phyloP scores from a whole-genome alignment of 2,329 filamentous ascomycete genomes.

The Monosporascus sp. region DNA sequence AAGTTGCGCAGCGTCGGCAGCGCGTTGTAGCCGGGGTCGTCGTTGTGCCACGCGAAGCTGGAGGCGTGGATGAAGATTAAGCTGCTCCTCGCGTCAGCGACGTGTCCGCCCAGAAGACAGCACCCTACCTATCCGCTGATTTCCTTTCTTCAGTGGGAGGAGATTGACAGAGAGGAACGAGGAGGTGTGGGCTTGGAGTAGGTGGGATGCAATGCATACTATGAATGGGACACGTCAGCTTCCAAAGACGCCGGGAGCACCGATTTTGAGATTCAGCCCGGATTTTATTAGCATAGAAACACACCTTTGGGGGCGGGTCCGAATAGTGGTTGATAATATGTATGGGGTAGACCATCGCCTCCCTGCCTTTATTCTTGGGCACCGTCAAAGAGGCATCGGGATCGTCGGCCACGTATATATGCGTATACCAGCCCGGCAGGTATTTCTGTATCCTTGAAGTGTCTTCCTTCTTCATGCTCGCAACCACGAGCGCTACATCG shows the following conservation, averaged over 20 bases:
- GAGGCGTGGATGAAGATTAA: constrained; percentile 22
- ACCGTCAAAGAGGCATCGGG: constrained; percentile 41
- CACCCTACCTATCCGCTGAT: too few relatives aligned
- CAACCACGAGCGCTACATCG: constrained; percentile 27
- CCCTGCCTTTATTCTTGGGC: constrained; percentile 43
- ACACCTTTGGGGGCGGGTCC: constrained; percentile 34
- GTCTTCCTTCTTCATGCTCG: constrained; percentile 24
- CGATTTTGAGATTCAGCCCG: too few relatives aligned
- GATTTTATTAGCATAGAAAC: constrained; percentile 27
- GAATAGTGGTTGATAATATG: constrained; percentile 47
- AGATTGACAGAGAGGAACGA: too few relatives aligned
- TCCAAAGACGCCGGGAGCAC: too few relatives aligned
- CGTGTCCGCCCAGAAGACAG: too few relatives aligned
- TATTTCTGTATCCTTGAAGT: constrained; percentile 36
- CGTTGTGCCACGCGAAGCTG: constrained; percentile 49
- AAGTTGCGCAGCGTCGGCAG: constrained; percentile 44
- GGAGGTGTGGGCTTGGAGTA: too few relatives aligned
- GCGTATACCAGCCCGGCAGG: constrained; percentile 43
- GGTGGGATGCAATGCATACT: too few relatives aligned
- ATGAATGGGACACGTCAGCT: too few relatives aligned
- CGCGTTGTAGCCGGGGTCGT: constrained; percentile 49
- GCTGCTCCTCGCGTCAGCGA: not conserved
- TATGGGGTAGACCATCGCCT: constrained; percentile 49
- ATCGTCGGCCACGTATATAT: constrained; percentile 50
- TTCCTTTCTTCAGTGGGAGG: too few relatives aligned